Evolutionary conservation across 2,329 filamentous ascomycete species (phyloP).

Genomic region (Pseudogymnoascus sp.): DNA sequence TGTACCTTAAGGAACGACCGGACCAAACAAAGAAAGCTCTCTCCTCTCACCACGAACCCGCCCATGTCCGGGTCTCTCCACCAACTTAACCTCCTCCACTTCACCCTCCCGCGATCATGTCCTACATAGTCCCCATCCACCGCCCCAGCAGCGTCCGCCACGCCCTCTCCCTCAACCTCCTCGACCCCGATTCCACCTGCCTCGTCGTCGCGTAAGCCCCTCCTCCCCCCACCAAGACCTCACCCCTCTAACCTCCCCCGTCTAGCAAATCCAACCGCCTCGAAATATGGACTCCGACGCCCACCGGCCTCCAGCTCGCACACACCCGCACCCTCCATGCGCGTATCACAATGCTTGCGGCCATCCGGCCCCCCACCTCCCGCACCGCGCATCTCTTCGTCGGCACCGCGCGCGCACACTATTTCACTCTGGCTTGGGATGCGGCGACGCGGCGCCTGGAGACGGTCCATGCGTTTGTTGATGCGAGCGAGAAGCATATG

Average conservation of each 20-base stretch:
- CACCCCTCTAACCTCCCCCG: conserved; percentile 2
- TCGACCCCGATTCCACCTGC: conserved; percentile 68
- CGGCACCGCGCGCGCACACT: conserved; percentile 81
- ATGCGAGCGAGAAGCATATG: conserved; percentile 53
- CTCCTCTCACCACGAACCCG: background rate
- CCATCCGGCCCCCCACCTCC: conserved; percentile 66
- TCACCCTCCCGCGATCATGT: conserved; percentile 49
- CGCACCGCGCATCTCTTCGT: conserved; percentile 81
- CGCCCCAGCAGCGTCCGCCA: conserved; percentile 84
- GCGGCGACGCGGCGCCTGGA: conserved; percentile 43
- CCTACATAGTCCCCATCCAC: conserved; percentile 91
- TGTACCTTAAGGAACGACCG: background rate
- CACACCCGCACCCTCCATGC: conserved; percentile 73
- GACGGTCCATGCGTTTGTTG: conserved; percentile 43
- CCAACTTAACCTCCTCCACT: background rate
- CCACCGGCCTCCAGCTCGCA: conserved; percentile 56
- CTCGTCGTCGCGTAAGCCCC: conserved; percentile 74
- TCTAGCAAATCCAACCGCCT: conserved; percentile 74
- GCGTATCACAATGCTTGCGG: conserved; percentile 77
- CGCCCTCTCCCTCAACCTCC: conserved; percentile 72
- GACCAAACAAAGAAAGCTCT: background rate
- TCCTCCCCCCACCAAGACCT: conserved; percentile 14
- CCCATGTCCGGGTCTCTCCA: background rate
- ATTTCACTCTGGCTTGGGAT: conserved; percentile 87
- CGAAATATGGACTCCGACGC: conserved; percentile 68